Evolutionary conservation across 345 rosid species (phyloP).

Genomic region (Brassica napus): Da-Ae NC_063435.1:12197501-12198000

Average conservation of each 20-base stretch:
- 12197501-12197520: conserved; percentile 48
- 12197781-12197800: neutral
- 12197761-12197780: neutral
- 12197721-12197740: neutral
- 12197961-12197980: neutral
- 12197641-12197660: conserved; percentile 22
- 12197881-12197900: conserved; percentile 26
- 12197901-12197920: conserved; percentile 21
- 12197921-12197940: conserved; percentile 23
- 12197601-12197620: conserved; percentile 12
- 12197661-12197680: conserved; percentile 21
- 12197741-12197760: neutral
- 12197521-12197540: conserved; percentile 68
- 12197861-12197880: conserved; percentile 10
- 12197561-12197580: conserved; percentile 86
- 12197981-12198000: conserved; percentile 27
- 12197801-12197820: conserved; percentile 14
- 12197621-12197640: conserved; percentile 25
- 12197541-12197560: conserved; percentile 59
- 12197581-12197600: conserved; percentile 49
- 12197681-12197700: conserved; percentile 14
- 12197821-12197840: conserved; percentile 24
- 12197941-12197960: neutral
- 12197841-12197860: conserved; percentile 23
- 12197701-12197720: neutral